Conservation (phyloP, 192 early-diverging fungal species). For the Coemansia sp. region DNA sequence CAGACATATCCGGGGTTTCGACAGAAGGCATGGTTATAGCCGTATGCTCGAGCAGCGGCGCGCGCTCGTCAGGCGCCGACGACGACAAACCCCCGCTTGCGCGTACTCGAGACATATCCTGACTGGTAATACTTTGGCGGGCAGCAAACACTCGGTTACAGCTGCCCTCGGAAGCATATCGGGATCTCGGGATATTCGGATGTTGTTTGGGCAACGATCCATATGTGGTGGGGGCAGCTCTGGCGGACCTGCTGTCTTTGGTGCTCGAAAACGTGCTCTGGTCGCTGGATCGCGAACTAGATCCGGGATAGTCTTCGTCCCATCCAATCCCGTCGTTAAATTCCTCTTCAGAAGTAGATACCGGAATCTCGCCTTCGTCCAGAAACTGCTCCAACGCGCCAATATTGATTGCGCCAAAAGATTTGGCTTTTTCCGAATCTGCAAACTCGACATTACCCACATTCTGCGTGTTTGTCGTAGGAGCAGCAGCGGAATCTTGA, state of each 20-base stretch:
- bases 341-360: constrained; percentile 37
- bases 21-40: constrained; percentile 11
- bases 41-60: constrained; percentile 27
- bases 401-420: constrained; percentile 44
- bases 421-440: not conserved
- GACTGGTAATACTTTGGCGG: not conserved
- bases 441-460: not conserved
- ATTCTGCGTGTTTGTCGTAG: not conserved
- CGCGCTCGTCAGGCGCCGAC: constrained; percentile 23
- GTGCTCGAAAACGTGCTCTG: constrained; percentile 30
- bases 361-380: constrained; percentile 44
- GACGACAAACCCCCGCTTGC: not conserved
- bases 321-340: constrained; percentile 22
- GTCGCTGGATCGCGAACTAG: constrained; percentile 10
- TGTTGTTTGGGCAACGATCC: not conserved
- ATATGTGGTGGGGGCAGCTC: not conserved
- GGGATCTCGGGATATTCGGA: not conserved
- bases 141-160: not conserved
- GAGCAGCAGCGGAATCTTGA: not conserved
- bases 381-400: constrained; percentile 47
- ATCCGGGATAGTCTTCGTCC: constrained; percentile 27
- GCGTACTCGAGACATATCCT: constrained; percentile 17
- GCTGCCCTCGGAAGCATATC: not conserved
- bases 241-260: not conserved
- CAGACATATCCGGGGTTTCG: not conserved